Conservation (phyloP, 1,139 yeast genomes). For the Hansenula lynferdii region DNA sequence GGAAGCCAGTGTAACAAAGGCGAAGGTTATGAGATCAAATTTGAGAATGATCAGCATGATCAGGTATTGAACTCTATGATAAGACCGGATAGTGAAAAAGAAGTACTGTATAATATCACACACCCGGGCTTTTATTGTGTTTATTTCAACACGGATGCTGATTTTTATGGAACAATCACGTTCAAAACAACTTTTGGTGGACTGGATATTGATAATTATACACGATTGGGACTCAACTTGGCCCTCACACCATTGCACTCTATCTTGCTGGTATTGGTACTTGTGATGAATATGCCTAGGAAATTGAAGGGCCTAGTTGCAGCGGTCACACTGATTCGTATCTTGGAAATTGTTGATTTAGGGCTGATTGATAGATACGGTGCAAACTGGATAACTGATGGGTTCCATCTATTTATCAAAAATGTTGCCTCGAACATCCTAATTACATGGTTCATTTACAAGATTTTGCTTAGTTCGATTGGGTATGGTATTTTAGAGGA, state of each 20-base stretch:
- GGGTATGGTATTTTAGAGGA: constrained; percentile 1
- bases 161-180: neutral
- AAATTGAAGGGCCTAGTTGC: neutral
- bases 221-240: neutral
- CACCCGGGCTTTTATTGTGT: constrained; percentile 2
- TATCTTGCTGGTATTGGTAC: neutral
- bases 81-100: neutral
- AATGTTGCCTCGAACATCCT: neutral
- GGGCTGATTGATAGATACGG: neutral
- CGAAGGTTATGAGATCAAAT: neutral
- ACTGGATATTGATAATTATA: constrained; percentile 1
- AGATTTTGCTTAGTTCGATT: neutral
- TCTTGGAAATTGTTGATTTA: neutral
- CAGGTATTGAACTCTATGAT: neutral
- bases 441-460: neutral
- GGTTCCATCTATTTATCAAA: neutral
- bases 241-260: neutral
- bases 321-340: neutral
- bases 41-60: neutral
- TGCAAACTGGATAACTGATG: neutral
- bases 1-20: neutral
- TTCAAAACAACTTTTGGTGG: neutral
- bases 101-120: neutral
- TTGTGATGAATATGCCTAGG: neutral
- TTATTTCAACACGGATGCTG: neutral